phyloP scores from a whole-genome alignment of 129 eudicot genomes.

The Flaveria ramosissima region DNA sequence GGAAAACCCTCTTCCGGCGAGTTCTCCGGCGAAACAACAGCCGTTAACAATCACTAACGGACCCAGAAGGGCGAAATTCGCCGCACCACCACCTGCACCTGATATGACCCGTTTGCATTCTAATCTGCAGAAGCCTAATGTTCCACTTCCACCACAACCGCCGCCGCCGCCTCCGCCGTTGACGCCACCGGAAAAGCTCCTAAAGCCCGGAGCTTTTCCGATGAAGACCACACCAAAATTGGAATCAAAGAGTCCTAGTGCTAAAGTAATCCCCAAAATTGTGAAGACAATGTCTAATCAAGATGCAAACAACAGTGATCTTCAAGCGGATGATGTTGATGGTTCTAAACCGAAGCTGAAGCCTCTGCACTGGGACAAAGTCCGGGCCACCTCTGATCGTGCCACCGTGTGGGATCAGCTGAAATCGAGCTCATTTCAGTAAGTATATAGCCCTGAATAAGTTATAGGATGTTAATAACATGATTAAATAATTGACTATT shows the following conservation, averaged over 20 bases:
- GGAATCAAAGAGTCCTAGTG: slow-evolving; percentile 41
- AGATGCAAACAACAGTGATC: slow-evolving; percentile 33
- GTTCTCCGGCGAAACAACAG: slow-evolving; percentile 39
- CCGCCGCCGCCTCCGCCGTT: slow-evolving; percentile 39
- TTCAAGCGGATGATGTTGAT: slow-evolving; percentile 46
- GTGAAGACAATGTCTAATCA: slow-evolving; percentile 36
- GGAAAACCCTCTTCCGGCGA: slow-evolving; percentile 24
- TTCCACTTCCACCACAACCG: slow-evolving; percentile 48
- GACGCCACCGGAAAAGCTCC: slow-evolving; percentile 37
- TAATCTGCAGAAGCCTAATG: slow-evolving; percentile 30
- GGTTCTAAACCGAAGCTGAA: slow-evolving; percentile 74
- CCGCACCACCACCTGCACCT: slow-evolving; percentile 69
- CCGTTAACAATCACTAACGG: slow-evolving; percentile 28
- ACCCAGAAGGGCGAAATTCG: slow-evolving; percentile 57
- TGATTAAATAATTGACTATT: neutral
- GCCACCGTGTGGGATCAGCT: slow-evolving; percentile 98
- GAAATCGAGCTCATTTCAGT: slow-evolving; percentile 95
- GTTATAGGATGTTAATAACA: neutral
- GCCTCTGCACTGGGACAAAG: slow-evolving; percentile 99
- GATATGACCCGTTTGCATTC: slow-evolving; percentile 62
- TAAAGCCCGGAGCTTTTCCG: slow-evolving; percentile 11
- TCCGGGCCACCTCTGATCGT: slow-evolving; percentile 81
- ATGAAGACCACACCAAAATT: slow-evolving; percentile 25
- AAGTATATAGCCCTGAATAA: slow-evolving; percentile 36
- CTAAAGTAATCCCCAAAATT: slow-evolving; percentile 41